Conservation (phyloP, 2,329 filamentous ascomycete genomes). For the Aureobasidium sp. region DNA sequence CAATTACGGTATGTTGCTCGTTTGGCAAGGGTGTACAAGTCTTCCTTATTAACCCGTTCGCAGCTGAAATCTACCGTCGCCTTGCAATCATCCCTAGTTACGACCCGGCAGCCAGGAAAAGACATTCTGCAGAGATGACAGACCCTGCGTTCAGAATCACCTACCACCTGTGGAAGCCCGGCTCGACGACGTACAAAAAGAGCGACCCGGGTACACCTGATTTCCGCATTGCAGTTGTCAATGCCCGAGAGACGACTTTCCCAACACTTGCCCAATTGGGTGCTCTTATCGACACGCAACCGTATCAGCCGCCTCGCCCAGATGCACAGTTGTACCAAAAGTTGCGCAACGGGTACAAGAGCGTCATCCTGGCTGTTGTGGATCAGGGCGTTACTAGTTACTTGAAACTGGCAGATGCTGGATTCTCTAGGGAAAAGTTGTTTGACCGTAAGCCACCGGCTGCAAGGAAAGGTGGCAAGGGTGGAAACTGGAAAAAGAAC, state of each 20-base stretch:
- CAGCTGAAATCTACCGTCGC: conserved; percentile 60
- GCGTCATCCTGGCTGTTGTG: conserved; percentile 77
- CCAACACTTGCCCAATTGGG: conserved; percentile 66
- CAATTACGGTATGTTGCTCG: conserved; percentile 35
- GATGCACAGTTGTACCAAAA: conserved; percentile 57
- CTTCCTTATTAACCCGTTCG: neutral
- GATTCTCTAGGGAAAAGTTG: conserved; percentile 51
- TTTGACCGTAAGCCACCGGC: conserved; percentile 45
- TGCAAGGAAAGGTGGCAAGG: conserved; percentile 29
- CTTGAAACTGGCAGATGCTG: too few species aligned
- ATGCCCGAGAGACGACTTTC: conserved; percentile 60
- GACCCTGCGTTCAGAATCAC: conserved; percentile 59
- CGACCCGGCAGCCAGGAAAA: conserved; percentile 40
- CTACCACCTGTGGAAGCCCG: conserved; percentile 75
- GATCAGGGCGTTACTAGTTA: conserved; percentile 66
- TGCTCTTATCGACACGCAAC: conserved; percentile 62
- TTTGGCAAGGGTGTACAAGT: neutral
- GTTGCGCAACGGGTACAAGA: conserved; percentile 75
- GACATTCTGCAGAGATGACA: conserved; percentile 18
- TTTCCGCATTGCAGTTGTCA: conserved; percentile 74
- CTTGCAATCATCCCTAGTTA: conserved; percentile 66
- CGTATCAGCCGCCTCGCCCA: conserved; percentile 54
- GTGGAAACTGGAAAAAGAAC: conserved; percentile 18
- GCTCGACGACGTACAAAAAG: conserved; percentile 60
- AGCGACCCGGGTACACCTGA: conserved; percentile 68